A percentile compares a stretch with the other conserved stretches of the same genome.
Conservation (phyloP, 1,284 basidiomycete genomes). For the Rhodotorula sp. region DNA sequence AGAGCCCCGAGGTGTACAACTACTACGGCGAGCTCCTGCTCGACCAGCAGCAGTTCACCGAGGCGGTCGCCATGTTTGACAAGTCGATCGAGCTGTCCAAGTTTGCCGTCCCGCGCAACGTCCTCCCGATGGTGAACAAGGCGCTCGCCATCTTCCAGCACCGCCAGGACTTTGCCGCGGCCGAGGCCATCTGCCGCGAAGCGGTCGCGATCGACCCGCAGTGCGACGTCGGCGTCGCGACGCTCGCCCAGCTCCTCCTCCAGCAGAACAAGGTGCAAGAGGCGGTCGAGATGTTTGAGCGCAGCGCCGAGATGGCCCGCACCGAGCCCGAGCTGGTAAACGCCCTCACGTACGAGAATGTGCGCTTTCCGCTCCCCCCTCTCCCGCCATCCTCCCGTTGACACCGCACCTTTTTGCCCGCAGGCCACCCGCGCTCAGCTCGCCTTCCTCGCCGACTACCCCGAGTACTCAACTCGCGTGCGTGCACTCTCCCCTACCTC, state of each 20-base stretch:
- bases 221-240: conserved; percentile 95
- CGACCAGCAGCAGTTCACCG: conserved; percentile 86
- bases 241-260: conserved; percentile 87
- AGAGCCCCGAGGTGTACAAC: conserved; percentile 49
- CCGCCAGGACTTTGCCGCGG: conserved; percentile 83
- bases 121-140: conserved; percentile 86
- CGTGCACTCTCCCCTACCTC: not conserved
- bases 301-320: conserved; percentile 80
- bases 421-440: conserved; percentile 33
- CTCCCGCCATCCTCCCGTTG: not conserved
- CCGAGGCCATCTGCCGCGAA: conserved; percentile 82
- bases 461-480: conserved; percentile 17
- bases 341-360: conserved; percentile 83
- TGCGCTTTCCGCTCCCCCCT: not conserved
- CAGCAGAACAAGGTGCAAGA: conserved; percentile 89
- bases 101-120: conserved; percentile 50
- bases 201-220: conserved; percentile 82
- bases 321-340: conserved; percentile 88
- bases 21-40: conserved; percentile 88
- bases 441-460: conserved; percentile 30
- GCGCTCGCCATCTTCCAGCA: conserved; percentile 94
- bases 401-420: not conserved
- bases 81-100: conserved; percentile 82
- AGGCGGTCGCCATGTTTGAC: conserved; percentile 95
- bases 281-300: conserved; percentile 84